A percentile compares a stretch with the other conserved stretches of the same genome.
Evolutionary conservation across 768 basidiomycete species (phyloP).

Genomic region (Boletus edulis): DNA sequence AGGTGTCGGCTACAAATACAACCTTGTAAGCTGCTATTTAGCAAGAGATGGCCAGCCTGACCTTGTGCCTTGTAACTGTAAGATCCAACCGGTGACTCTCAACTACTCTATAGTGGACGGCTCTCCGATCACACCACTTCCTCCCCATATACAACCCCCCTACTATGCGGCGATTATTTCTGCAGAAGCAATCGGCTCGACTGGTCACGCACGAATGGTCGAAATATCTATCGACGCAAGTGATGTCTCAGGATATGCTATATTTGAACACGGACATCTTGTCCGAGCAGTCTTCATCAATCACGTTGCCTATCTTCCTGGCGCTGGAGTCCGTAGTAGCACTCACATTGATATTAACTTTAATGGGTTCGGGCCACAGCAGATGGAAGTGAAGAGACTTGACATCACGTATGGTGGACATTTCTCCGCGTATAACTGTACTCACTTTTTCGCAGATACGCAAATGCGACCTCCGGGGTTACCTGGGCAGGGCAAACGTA

Average conservation of each 20-base stretch:
- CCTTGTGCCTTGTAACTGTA: slow-evolving; percentile 2
- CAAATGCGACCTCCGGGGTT: slow-evolving; percentile 48
- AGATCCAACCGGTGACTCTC: slow-evolving; percentile 65
- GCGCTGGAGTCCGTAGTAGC: slow-evolving; percentile 34
- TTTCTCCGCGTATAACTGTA: not conserved
- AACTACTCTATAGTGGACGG: slow-evolving; percentile 59
- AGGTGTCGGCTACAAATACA: slow-evolving; percentile 72
- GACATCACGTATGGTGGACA: slow-evolving; percentile 37
- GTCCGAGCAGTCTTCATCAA: slow-evolving; percentile 58
- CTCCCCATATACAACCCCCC: slow-evolving; percentile 61
- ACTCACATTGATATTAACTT: slow-evolving; percentile 45
- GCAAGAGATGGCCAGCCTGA: not conserved
- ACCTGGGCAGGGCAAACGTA: slow-evolving; percentile 61
- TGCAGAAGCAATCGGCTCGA: slow-evolving; percentile 53
- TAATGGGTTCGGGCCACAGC: slow-evolving; percentile 19
- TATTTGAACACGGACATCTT: slow-evolving; percentile 47
- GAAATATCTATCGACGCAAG: slow-evolving; percentile 50
- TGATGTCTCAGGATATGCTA: slow-evolving; percentile 58
- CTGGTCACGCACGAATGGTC: slow-evolving; percentile 38
- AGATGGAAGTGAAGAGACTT: slow-evolving; percentile 48
- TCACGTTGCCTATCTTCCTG: slow-evolving; percentile 46
- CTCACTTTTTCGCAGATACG: slow-evolving; percentile 34
- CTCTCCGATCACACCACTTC: slow-evolving; percentile 46
- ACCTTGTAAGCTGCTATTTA: slow-evolving; percentile 39
- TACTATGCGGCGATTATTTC: slow-evolving; percentile 66